Evolutionary conservation across 352 stramenopile genomes (phyloP), one percentile per base, ranked within the genome.

Genomic region (Aphanomyces euteiches): DNA sequence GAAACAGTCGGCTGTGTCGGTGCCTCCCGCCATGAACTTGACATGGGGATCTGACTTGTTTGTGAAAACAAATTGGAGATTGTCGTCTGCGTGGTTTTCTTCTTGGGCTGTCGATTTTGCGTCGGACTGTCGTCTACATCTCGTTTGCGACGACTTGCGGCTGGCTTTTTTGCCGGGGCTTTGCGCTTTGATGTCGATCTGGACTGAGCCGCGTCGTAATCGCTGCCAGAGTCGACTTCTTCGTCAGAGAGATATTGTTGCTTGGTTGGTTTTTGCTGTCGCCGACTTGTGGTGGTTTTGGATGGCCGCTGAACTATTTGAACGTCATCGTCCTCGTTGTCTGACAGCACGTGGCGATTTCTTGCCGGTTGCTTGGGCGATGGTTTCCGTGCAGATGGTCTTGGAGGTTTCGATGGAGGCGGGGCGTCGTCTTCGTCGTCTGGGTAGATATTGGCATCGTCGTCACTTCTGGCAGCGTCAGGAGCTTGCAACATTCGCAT

Each of bases 31-130:
- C 54, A 61, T 10, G 7, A 13, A 8, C 7, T 19, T 19, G 50
- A 36, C 15, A 21, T 36, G 19, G 50, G 50, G 8, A 58, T 1
- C 17, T 61, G 54, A 37, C 54, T 41, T 28, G 28, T 40, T 28
- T 61, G 54, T 28, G 54, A 61, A 41, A 61, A 61, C 21, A 61
- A 61, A 41, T 37, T 37, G 28, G 54, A 61, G 54, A 61, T 61
- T 13, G 54, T 61, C 28, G 39, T 61, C 43, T 61, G 54, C 50
- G 3, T 58, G 8, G 50, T 3, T 28, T 19, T 58, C 21, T 61
- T 61, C 10, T 7, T 37, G 54, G 17, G 54, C 28, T 28, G 19
- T 39, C 6, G 54, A 6, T 61, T 7, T 17, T 17, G 15, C 10
- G 17, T 13, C 28, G 17, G 13, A 5, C 17, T 50, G 43, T 50